phyloP scores from a whole-genome alignment of 2,329 filamentous ascomycete species.

The Dactylellina haptotyla region DNA sequence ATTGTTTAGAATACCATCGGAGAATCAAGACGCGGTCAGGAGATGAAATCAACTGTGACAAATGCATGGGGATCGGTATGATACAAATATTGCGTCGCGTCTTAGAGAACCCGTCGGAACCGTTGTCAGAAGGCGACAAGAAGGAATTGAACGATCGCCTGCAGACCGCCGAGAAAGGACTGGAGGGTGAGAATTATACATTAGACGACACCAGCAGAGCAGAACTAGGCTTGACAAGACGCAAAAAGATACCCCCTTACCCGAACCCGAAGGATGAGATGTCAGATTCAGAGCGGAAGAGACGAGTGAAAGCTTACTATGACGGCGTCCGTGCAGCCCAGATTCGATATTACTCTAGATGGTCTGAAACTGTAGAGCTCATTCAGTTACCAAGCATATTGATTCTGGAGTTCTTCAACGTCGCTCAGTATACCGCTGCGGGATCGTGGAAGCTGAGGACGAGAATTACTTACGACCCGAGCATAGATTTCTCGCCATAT shows the following conservation, averaged over 20 bases:
- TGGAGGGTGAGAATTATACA: neutral
- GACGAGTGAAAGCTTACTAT: neutral
- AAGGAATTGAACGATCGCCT: conserved; percentile 5
- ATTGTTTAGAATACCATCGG: neutral
- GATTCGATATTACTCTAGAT: conserved; percentile 22
- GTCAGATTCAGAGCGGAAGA: neutral
- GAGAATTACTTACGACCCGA: conserved; percentile 6
- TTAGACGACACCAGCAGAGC: neutral
- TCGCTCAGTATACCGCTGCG: neutral
- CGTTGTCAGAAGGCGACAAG: neutral
- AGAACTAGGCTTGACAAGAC: neutral
- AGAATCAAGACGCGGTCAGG: neutral
- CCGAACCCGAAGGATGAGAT: neutral
- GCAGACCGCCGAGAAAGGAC: neutral
- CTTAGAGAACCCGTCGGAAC: neutral
- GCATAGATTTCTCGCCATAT: conserved; percentile 12
- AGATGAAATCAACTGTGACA: conserved; percentile 1
- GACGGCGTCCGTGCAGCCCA: neutral
- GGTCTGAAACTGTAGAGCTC: conserved; percentile 11
- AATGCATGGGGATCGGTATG: conserved; percentile 15
- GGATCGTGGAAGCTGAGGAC: neutral
- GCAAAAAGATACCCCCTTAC: neutral
- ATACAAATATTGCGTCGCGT: conserved; percentile 17
- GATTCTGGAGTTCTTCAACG: conserved; percentile 25
- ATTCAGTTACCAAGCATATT: conserved; percentile 20